phyloP scores from a whole-genome alignment of 176 grass and related monocot species.

The Coix lacrymajobi region DNA sequence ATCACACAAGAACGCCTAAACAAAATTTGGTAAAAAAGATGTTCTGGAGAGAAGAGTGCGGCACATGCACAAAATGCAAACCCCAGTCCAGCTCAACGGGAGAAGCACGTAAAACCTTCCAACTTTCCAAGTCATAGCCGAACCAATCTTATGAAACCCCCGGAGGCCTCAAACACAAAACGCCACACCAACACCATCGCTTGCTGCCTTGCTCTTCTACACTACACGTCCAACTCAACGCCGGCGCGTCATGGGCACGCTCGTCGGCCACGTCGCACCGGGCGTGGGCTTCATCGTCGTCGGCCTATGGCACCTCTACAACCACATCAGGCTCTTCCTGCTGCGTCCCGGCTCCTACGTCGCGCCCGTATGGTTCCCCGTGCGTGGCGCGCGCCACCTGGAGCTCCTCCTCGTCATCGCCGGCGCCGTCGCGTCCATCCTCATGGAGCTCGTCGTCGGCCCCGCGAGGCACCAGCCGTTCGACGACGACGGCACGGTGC shows the following conservation, averaged over 20 bases:
- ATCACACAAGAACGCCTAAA: too few species aligned
- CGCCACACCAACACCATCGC: background rate
- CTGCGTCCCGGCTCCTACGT: slow-evolving; percentile 50
- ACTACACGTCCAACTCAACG: background rate
- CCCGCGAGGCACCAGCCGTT: slow-evolving; percentile 70
- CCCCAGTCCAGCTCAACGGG: too few species aligned
- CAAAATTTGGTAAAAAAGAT: too few species aligned
- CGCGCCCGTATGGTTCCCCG: slow-evolving; percentile 65
- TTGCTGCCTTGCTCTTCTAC: background rate
- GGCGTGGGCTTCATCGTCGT: slow-evolving; percentile 62
- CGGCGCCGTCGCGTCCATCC: slow-evolving; percentile 49
- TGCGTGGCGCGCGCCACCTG: slow-evolving; percentile 36
- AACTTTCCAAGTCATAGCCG: background rate
- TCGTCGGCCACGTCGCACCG: slow-evolving; percentile 67
- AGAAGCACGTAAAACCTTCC: too few species aligned
- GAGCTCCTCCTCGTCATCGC: slow-evolving; percentile 53
- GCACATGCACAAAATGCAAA: too few species aligned
- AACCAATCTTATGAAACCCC: slow-evolving; percentile 27
- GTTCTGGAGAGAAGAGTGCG: too few species aligned
- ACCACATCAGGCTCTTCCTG: slow-evolving; percentile 52
- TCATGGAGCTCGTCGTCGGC: slow-evolving; percentile 77
- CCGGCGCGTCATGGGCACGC: slow-evolving; percentile 45
- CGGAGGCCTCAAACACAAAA: background rate
- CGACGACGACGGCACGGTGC: slow-evolving; percentile 68
- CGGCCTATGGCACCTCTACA: slow-evolving; percentile 73